These are phyloP conservation scores for Pythium catenulatum DNA, from an alignment of 352 stramenopile genomes.

Conservation along the genomic window DNA sequence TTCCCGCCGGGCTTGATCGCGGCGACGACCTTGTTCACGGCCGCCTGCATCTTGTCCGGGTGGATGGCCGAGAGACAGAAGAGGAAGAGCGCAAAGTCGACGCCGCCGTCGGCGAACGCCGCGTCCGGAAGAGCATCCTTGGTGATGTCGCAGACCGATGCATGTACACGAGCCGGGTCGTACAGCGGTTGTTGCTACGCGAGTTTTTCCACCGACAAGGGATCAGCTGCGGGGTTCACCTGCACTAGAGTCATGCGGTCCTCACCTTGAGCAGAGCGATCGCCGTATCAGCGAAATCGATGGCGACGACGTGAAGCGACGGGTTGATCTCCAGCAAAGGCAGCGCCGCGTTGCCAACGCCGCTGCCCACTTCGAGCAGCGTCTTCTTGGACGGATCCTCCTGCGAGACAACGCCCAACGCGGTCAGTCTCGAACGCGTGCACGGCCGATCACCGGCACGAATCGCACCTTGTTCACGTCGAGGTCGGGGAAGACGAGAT, in stretches of 20 bases:
- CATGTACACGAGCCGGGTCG: constrained; percentile 78
- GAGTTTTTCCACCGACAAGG: too few relatives aligned
- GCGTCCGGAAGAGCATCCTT: constrained; percentile 80
- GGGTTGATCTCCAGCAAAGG: constrained; percentile 96
- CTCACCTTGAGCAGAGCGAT: constrained; percentile 94
- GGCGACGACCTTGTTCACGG: constrained; percentile 93
- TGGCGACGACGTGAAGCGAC: constrained; percentile 91
- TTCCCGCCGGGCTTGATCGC: constrained; percentile 87
- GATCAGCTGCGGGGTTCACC: too few relatives aligned
- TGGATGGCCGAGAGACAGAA: constrained; percentile 96
- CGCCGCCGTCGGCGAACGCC: constrained; percentile 77
- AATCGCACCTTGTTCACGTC: constrained; percentile 71
- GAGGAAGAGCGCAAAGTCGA: constrained; percentile 91
- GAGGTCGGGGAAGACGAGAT: constrained; percentile 95
- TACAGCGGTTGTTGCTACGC: constrained; percentile 89
- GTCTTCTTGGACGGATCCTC: constrained; percentile 70
- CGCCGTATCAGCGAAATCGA: constrained; percentile 95
- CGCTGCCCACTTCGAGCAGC: constrained; percentile 96
- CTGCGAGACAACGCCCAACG: neutral
- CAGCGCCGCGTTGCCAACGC: constrained; percentile 96
- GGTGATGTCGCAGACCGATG: constrained; percentile 93
- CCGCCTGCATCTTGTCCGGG: constrained; percentile 90
- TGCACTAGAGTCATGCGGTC: too few relatives aligned
- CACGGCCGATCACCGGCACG: too few relatives aligned
- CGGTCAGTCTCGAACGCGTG: too few relatives aligned